Evolutionary conservation across 352 stramenopile genomes (phyloP), one percentile per base, ranked within the genome.

Genomic region (Globisporangium nagaii): DNA sequence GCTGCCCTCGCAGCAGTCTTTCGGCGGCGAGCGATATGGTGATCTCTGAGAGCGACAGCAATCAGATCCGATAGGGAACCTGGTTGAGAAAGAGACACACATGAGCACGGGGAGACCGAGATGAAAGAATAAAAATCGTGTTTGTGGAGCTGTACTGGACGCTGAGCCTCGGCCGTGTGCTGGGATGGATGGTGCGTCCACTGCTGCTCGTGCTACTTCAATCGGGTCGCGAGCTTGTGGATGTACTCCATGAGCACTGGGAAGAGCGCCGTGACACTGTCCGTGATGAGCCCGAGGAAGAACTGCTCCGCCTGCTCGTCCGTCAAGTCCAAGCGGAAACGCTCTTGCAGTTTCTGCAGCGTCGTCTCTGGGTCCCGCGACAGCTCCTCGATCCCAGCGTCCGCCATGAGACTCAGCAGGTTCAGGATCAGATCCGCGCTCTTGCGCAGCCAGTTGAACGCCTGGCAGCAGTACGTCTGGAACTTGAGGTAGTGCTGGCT

Each of bases 371-470:
- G 87, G 36, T 96, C 87, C 32, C 69, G 88, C 45, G 88, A 90
- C 15, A 96, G 46, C 50, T 93, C 79, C 63, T 99, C 91, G 62
- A 99, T 99, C 34, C 95, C 96, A 20, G 96, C 97, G 71, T 99
- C 97, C 17, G 95, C 94, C 97, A 99, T 99, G 20, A 99, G 73
- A 62, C 95, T 96, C 12, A 99, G 80, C 55, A 99, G 70, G 62
- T 99, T 99, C 27, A 99, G 68, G 55, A 99, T 97, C 30, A 99
- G 71, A 22, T 98, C 93, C 2, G 97, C 96, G 69, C 90, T 98
- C 65, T 99, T 99, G 27, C 98, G 90, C 27, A 99, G 75, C 83
- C 81, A 95, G 56, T 95, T 95, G 71, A 93, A 94, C 22, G 84
- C 86, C 71, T 97, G 89, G 57, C 90, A 97, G 62, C 89, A 97